Evolutionary conservation across 345 rosid species (phyloP).

Genomic region (Syzygium aqueum): DNA sequence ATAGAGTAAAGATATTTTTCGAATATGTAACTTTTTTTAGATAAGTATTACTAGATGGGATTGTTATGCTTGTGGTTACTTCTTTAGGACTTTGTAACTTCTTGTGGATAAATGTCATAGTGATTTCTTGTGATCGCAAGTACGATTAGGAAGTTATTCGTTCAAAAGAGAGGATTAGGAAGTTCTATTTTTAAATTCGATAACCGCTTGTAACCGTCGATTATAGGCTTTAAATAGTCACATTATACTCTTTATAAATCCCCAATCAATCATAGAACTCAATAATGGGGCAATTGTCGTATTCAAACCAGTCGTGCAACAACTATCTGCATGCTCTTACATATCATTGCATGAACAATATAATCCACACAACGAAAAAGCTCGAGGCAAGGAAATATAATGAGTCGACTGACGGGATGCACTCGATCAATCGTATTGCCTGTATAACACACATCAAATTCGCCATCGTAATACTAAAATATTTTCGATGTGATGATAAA

Average conservation of each 20-base stretch:
- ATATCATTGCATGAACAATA: too few species aligned
- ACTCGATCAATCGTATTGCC: too few species aligned
- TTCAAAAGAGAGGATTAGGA: background rate
- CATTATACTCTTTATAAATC: fast-evolving
- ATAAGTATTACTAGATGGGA: background rate
- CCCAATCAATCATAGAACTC: background rate
- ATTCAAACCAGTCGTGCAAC: too few species aligned
- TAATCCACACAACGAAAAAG: too few species aligned
- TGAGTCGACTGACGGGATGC: too few species aligned
- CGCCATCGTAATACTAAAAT: too few species aligned
- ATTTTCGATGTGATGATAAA: too few species aligned
- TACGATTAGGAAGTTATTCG: background rate
- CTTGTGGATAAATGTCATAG: fast-evolving
- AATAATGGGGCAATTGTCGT: too few species aligned
- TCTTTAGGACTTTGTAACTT: background rate
- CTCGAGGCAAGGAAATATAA: too few species aligned
- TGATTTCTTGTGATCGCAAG: background rate
- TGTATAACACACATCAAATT: too few species aligned
- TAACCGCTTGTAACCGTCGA: background rate
- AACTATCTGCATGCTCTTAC: too few species aligned
- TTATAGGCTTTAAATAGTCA: background rate
- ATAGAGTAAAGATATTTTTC: fast-evolving
- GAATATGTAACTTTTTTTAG: fast-evolving
- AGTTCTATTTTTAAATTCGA: background rate
- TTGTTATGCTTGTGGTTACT: background rate